These are phyloP conservation scores for Brasenia schreberi DNA, from an alignment of 164 flowering plant species.

Conservation along the genomic window DNA sequence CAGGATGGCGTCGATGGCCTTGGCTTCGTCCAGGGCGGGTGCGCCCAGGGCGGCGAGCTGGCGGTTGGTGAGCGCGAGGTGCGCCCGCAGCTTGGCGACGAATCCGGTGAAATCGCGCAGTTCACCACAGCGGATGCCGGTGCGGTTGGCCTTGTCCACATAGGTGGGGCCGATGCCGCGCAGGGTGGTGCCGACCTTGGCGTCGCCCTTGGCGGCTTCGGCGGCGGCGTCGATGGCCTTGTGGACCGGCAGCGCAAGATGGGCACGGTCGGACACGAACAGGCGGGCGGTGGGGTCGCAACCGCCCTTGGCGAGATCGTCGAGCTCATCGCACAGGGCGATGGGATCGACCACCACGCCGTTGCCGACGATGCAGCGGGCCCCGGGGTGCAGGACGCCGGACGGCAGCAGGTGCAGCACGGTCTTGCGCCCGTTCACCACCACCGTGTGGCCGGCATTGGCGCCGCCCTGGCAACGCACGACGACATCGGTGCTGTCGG, in stretches of 20 bases:
- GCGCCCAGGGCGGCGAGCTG: neutral
- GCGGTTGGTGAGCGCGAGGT: neutral
- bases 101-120: neutral
- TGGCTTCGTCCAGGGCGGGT: neutral
- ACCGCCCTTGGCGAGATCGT: neutral
- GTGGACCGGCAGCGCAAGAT: neutral
- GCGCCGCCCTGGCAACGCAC: slow-evolving; percentile 1
- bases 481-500: neutral
- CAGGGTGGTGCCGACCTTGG: neutral
- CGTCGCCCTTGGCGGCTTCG: neutral
- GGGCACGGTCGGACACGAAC: neutral
- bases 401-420: neutral
- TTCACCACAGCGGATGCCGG: neutral
- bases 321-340: neutral
- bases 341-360: neutral
- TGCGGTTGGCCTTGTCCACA: neutral
- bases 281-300: neutral
- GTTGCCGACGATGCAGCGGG: neutral
- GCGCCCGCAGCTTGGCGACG: neutral
- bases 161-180: slow-evolving; percentile 1
- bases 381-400: neutral
- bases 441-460: neutral
- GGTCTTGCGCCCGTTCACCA: neutral
- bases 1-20: neutral
- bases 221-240: neutral